Evolutionary conservation across 1,139 yeast genomes (phyloP), one percentile per base, ranked within the genome.

Genomic region (Hyphopichia khmerensis): DNA sequence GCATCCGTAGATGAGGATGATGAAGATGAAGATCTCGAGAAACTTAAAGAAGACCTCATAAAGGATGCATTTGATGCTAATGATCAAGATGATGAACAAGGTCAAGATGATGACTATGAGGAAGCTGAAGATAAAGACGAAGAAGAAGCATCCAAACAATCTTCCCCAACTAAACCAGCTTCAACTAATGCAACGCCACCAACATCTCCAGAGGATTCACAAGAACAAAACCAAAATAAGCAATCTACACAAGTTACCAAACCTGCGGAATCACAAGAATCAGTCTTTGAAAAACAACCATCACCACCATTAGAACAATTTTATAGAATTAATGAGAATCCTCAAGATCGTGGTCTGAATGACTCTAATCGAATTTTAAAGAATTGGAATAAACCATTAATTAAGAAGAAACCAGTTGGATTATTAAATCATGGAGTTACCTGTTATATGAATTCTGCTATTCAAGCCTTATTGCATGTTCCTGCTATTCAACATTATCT

Each of bases 391-490:
- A 70, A 48, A 58, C 64, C 49, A 33, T 55, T 66, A 37, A 70
- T 75, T 26, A 54, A 52, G 8, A 55, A 57, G 27, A 64, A 62
- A 43, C 95, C 97, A 1, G 71, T 83, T 21, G 99, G 99, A 0
- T 71, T 93, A 42, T 65, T 87, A 44, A 93, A 93, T 61, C 91
- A 86, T 50, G 98, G 98, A 24, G 98, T 93, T 35, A 93, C 98
- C 3, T 93, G 99, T 61, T 93, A 91, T 64, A 90, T 93, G 81
- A 93, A 93, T 62, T 84, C 96, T 2, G 98, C 97, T 3, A 83
- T 93, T 36, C 99, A 93, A 65, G 82, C 95, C 1, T 68, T 93
- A 69, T 63, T 91, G 34, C 99, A 93, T 57, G 80, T 90, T 17
- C 98, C 99, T 2, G 95, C 98, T 2, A 65, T 93, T 44, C 90